phyloP scores from a whole-genome alignment of 805 yeast species.

The Ascoidea asiatica region DNA sequence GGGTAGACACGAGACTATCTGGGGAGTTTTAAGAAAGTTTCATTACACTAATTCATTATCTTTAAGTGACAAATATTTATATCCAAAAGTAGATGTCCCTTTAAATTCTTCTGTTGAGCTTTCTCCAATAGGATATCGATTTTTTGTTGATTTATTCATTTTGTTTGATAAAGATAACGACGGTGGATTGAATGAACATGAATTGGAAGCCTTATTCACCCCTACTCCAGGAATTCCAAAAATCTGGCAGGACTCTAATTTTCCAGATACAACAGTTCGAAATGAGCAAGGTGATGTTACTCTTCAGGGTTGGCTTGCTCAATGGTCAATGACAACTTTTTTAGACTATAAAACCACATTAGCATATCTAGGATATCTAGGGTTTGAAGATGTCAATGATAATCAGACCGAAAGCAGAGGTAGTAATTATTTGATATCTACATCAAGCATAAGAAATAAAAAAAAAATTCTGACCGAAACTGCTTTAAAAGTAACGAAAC shows the following conservation, averaged over 20 bases:
- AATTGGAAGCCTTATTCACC: conserved; percentile 52
- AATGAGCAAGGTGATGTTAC: conserved; percentile 86
- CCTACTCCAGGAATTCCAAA: conserved; percentile 92
- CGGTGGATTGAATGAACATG: conserved; percentile 78
- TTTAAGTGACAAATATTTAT: conserved; percentile 63
- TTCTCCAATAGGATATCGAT: conserved; percentile 84
- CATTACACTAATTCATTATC: conserved; percentile 89
- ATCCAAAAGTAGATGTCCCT: conserved; percentile 68
- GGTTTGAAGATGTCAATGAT: conserved; percentile 49
- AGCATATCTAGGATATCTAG: conserved; percentile 81
- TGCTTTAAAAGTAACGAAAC: conserved; percentile 72
- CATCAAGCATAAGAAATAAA: conserved; percentile 12
- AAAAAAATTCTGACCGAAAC: conserved; percentile 17
- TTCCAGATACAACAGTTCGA: conserved; percentile 80
- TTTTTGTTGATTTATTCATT: conserved; percentile 79
- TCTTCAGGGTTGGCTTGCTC: conserved; percentile 97
- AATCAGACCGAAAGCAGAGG: conserved; percentile 9
- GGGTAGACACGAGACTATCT: conserved; percentile 92
- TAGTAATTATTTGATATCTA: conserved; percentile 11
- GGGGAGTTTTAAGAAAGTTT: conserved; percentile 86
- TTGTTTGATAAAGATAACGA: conserved; percentile 91
- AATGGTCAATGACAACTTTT: conserved; percentile 94
- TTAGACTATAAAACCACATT: conserved; percentile 73
- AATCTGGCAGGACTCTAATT: conserved; percentile 73
- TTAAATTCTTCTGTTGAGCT: conserved; percentile 73